Evolutionary conservation across 306 rosid genomes (phyloP).

Genomic region (Prunus salicina): DNA sequence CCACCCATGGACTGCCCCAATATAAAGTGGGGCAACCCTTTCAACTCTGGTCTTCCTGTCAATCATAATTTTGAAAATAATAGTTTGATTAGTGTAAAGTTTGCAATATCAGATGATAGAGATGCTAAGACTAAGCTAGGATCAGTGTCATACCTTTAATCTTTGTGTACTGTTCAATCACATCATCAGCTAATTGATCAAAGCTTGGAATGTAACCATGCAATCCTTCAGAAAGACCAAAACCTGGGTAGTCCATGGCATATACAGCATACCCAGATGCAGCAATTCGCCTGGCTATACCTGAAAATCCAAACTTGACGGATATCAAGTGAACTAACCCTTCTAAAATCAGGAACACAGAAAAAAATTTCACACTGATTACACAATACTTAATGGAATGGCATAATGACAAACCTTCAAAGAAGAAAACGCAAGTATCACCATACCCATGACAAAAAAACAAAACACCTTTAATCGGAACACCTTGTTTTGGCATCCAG

Average conservation of each 20-base stretch:
- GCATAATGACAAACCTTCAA: slow-evolving; percentile 64
- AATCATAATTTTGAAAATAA: slow-evolving; percentile 14
- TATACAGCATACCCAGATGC: slow-evolving; percentile 69
- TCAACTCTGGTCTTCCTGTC: slow-evolving; percentile 66
- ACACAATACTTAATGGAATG: not conserved
- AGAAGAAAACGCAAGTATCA: slow-evolving; percentile 92
- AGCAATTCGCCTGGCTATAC: slow-evolving; percentile 77
- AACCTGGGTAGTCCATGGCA: slow-evolving; percentile 87
- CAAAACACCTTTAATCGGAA: slow-evolving; percentile 60
- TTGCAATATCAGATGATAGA: not conserved
- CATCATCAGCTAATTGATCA: slow-evolving; percentile 62
- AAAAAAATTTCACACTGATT: not conserved
- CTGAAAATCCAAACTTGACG: slow-evolving; percentile 35
- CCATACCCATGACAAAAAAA: slow-evolving; percentile 98
- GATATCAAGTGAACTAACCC: not conserved
- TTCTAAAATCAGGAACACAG: not conserved
- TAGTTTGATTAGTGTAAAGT: not conserved
- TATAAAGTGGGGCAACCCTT: slow-evolving; percentile 62
- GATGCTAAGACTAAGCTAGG: not conserved
- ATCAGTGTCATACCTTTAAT: slow-evolving; percentile 47
- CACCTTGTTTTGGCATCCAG: slow-evolving; percentile 64
- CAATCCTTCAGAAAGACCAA: slow-evolving; percentile 86
- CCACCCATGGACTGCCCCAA: slow-evolving; percentile 97
- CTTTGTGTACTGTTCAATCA: slow-evolving; percentile 62
- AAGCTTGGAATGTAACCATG: slow-evolving; percentile 81